These are phyloP conservation scores for Articulospora tetracladia DNA, from an alignment of 495 filamentous ascomycete species.

Conservation along the genomic window DNA sequence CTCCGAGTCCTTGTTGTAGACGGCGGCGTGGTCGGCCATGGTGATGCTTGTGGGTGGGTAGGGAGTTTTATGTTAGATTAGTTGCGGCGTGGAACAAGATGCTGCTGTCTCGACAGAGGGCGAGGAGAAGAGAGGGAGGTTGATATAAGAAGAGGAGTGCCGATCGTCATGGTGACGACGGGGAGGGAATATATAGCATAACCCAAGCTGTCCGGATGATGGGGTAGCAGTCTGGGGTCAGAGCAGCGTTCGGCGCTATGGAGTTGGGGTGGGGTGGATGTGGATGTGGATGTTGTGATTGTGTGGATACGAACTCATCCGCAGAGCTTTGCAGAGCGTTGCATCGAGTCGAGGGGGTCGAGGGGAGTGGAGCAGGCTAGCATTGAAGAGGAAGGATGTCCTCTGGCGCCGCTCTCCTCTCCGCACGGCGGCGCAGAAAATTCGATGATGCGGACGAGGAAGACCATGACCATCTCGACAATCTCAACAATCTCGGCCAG, in stretches of 20 bases:
- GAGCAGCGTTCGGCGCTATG: too few species aligned
- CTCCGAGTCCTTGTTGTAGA: conserved; percentile 10
- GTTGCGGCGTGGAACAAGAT: conserved; percentile 10
- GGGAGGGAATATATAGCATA: conserved; percentile 14
- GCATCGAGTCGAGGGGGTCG: not conserved
- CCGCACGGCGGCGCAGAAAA: not conserved
- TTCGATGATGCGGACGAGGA: not conserved
- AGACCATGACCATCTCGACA: too few species aligned
- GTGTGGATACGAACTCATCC: conserved; percentile 2
- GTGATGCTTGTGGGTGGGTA: conserved; percentile 8
- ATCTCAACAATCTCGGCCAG: too few species aligned
- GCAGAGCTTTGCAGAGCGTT: not conserved
- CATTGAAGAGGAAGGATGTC: not conserved
- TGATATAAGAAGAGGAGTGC: not conserved
- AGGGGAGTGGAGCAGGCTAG: not conserved
- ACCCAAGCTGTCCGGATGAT: conserved; percentile 14
- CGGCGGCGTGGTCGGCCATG: not conserved
- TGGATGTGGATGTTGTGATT: not conserved
- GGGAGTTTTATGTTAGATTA: not conserved
- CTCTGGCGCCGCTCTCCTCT: not conserved
- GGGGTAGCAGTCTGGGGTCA: conserved; percentile 18
- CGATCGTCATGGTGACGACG: too few species aligned
- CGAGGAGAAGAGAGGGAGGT: not conserved
- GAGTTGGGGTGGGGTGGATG: too few species aligned
- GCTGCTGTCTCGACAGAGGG: not conserved